Evolutionary conservation across 768 basidiomycete genomes (phyloP).

Genomic region (Suillus placidus): DNA sequence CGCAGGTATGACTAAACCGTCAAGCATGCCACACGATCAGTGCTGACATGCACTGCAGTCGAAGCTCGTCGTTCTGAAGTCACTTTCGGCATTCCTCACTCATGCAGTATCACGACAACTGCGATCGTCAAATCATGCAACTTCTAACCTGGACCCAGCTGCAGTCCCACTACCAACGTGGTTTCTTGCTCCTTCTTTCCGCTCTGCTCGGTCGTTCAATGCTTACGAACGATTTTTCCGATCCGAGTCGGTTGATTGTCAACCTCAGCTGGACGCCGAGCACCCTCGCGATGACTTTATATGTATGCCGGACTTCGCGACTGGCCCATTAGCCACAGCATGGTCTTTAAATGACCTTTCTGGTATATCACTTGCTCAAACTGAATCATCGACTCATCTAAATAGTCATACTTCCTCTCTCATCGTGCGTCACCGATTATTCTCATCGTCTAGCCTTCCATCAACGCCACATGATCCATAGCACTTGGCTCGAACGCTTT

Average conservation of each 20-base stretch:
- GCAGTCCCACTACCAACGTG: constrained; percentile 48
- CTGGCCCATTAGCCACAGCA: constrained; percentile 16
- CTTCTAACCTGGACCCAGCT: constrained; percentile 14
- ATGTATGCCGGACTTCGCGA: constrained; percentile 24
- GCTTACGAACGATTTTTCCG: constrained; percentile 54
- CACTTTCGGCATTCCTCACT: constrained; percentile 68
- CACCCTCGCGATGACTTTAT: constrained; percentile 34
- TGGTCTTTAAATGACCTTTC: constrained; percentile 42
- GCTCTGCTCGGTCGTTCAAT: constrained; percentile 49
- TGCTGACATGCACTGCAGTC: constrained; percentile 49
- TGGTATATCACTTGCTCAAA: constrained; percentile 22
- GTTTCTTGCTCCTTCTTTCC: constrained; percentile 68
- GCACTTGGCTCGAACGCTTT: constrained; percentile 74
- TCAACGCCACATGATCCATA: constrained; percentile 29
- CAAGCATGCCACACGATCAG: constrained; percentile 4
- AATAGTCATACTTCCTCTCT: constrained; percentile 26
- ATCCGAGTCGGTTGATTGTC: constrained; percentile 27
- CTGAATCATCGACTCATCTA: constrained; percentile 15
- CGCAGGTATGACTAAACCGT: constrained; percentile 46
- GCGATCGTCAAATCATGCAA: constrained; percentile 20
- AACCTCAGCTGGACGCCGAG: constrained; percentile 21
- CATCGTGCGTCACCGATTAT: constrained; percentile 25
- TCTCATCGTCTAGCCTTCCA: constrained; percentile 18
- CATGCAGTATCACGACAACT: constrained; percentile 40
- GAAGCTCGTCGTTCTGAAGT: constrained; percentile 74